Conservation (phyloP, 495 filamentous ascomycete species). For the Penicillium soppii region DNA sequence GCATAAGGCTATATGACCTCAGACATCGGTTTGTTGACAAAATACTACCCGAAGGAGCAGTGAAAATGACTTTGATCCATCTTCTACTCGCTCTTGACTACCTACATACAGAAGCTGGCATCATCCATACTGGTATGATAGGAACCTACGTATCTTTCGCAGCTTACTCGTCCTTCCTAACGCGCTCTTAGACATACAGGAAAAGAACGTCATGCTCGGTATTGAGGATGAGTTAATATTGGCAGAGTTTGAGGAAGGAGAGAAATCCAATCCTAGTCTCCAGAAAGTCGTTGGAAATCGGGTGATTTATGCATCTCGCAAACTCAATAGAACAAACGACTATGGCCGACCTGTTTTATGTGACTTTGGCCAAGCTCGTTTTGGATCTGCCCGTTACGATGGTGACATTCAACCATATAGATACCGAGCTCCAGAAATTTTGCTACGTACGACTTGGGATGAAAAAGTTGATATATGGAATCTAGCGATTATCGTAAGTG, state of each 20-base stretch:
- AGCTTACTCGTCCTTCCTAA: not conserved
- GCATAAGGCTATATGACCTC: slow-evolving; percentile 20
- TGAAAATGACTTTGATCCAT: slow-evolving; percentile 21
- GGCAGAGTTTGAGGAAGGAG: slow-evolving; percentile 23
- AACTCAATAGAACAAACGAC: slow-evolving; percentile 2
- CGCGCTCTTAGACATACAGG: slow-evolving; percentile 26
- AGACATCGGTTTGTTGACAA: slow-evolving; percentile 5
- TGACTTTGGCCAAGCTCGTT: slow-evolving; percentile 32
- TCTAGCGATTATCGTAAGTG: slow-evolving; percentile 39
- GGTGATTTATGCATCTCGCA: slow-evolving; percentile 25
- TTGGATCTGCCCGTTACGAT: slow-evolving; percentile 12
- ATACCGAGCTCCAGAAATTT: slow-evolving; percentile 43
- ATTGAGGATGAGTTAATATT: slow-evolving; percentile 33
- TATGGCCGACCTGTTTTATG: slow-evolving; percentile 20
- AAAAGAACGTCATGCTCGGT: slow-evolving; percentile 26
- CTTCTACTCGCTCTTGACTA: slow-evolving; percentile 35
- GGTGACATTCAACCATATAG: slow-evolving; percentile 26
- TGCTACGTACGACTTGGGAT: slow-evolving; percentile 39
- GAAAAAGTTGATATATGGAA: slow-evolving; percentile 43
- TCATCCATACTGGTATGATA: slow-evolving; percentile 42
- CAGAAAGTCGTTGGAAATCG: slow-evolving; percentile 16
- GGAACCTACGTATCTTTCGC: not conserved
- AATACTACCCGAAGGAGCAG: slow-evolving; percentile 7
- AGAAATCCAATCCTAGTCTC: slow-evolving; percentile 18
- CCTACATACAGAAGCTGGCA: slow-evolving; percentile 27